Conservation (phyloP, 2,329 filamentous ascomycete genomes). For the Talaromyces rugulosus region DNA sequence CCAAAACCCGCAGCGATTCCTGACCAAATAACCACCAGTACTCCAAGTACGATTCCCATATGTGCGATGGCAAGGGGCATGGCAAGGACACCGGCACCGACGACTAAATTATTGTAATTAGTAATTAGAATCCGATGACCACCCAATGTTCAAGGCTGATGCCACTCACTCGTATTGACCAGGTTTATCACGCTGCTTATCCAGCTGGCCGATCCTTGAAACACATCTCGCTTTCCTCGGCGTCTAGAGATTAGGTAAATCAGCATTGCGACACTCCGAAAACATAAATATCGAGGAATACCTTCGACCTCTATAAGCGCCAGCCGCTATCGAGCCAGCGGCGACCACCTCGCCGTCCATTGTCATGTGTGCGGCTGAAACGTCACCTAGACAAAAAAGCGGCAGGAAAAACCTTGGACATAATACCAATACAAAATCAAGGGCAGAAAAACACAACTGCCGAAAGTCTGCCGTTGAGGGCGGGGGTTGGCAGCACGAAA, state of each 20-base stretch:
- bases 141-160: neutral
- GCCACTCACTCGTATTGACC: conserved; percentile 76
- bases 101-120: conserved; percentile 52
- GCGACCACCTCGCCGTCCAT: conserved; percentile 31
- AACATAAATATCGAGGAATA: conserved; percentile 14
- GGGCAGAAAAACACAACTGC: neutral
- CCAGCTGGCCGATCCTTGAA: conserved; percentile 75
- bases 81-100: conserved; percentile 89
- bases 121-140: neutral
- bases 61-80: conserved; percentile 95
- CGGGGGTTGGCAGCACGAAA: neutral
- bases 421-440: neutral
- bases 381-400: neutral
- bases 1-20: conserved; percentile 85
- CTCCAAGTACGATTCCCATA: conserved; percentile 85
- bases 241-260: conserved; percentile 21
- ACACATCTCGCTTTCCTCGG: conserved; percentile 64
- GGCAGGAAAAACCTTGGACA: neutral
- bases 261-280: neutral
- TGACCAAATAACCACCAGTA: conserved; percentile 84
- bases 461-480: neutral
- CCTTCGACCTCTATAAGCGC: conserved; percentile 23
- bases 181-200: conserved; percentile 90
- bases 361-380: conserved; percentile 9
- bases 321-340: conserved; percentile 22